Base-by-base conservation (phyloP, 2,329 filamentous ascomycete species). In the Claviceps pazoutovae region DNA sequence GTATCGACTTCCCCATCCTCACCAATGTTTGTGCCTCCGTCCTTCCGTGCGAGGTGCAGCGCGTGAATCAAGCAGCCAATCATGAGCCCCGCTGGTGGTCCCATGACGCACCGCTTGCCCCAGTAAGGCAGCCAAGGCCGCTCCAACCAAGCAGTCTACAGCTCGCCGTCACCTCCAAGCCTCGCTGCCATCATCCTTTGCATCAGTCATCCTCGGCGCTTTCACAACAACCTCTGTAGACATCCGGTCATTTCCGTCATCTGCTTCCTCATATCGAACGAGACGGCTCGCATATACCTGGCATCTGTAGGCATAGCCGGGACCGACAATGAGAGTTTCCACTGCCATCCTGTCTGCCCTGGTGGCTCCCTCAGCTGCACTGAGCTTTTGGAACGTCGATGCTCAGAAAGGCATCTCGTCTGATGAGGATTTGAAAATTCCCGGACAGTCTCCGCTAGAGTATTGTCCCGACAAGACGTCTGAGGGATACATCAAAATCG, bases 391-490 rank as follows among this genome's bases (percentile, higher is more conserved):
- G 58, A 62, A 60, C 58, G 59, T 60, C 55, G 58, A 61, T 46
- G 56, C 61, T 49, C 60, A 58, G 53, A 65, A 64, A 23, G 55
- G 36, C 56, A 65, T 68, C 54, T 74, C 70, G 56, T 67, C 65
- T 62, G 72, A 72, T 53, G 72, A 73, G 26, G 70, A 78, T 46
- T 73, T 78, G 66, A 77, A 82, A 57, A 85, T 96, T 16, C 83
- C 87, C 1, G 90, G 93, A 66, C 74, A 91, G 49, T 95, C 91
- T 64, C 91, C 93, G 34, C 76, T 98, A 54, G 73, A 81, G 63
- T 87, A 86, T 70, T 98, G 93, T 66, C 61, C 21, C 21, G 21
- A 21, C 21, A 21, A 21, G 21, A 21, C 1, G 21, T 4, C 21
- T 21, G 21, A 21, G 3, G 21, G 21, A 21, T 21, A 21, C 21